Evolutionary conservation across 192 early-diverging fungal genomes (phyloP), one percentile per base, ranked within the genome.

Genomic region (Coemansia sp.): DNA sequence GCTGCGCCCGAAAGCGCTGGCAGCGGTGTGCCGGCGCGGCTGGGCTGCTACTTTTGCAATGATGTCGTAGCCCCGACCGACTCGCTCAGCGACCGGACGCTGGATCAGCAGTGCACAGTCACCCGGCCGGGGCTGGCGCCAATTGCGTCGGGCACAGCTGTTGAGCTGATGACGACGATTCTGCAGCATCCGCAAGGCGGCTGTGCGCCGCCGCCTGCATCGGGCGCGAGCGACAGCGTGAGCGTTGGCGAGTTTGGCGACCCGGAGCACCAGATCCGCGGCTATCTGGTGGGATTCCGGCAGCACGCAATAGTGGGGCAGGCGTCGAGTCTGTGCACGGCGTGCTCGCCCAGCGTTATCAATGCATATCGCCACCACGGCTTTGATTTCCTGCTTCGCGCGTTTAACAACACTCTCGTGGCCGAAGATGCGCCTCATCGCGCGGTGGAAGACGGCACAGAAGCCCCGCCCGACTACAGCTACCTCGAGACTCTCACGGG

Each of bases 51-150:
- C 65, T 99, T 92, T 59, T 99, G 97, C 82, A 96, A 95, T 70
- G 97, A 99, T 61, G 87, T 99, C 55, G 94, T 99, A 16, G 94
- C 92, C n/a, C 95, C 97, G 2, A 83, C 87, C 0, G 95, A 98
- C 77, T 97, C 97, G 16, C 81, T 97, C 5, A 88, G 85, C 10
- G 93, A 96, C 73, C 84, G 97, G 31, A 95, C 95, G 0, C 78
- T 99, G 45, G 97, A 99, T 68, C 97, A 99, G 67, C 93, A 95
- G 83, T 99, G 97, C 69, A 99, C 97, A 0, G 97, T 99, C 5
- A 95, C 97, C 2, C 83, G 97, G 18, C 97, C 97, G 4, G 97
- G 97, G 4, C 66, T 99, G n/a, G 88, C 95, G 9, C 87, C 91
- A 5, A 83, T 97, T 46, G 93, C 97, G 1, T 84, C 85, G 38